These are phyloP conservation scores for Porogramme epimiltina DNA, from an alignment of 1,284 basidiomycete species.

Conservation along the genomic window DNA sequence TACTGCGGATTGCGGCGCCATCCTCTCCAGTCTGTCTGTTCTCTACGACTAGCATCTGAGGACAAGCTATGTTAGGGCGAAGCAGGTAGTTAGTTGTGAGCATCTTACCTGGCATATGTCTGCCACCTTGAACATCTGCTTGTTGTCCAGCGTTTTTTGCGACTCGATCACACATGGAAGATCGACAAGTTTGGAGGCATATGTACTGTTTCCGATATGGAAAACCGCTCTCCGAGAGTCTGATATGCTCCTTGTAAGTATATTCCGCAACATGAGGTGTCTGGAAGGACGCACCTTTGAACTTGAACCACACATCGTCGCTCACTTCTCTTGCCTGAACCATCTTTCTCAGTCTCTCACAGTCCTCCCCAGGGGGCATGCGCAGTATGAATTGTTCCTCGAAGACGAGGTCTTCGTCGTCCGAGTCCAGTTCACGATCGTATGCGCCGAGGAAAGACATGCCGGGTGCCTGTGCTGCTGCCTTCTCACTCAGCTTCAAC, in stretches of 20 bases:
- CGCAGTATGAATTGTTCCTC: conserved; percentile 98
- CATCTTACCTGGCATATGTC: conserved; percentile 91
- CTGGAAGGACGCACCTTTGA: conserved; percentile 70
- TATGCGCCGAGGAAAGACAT: conserved; percentile 86
- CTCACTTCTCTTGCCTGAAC: conserved; percentile 78
- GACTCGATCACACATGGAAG: conserved; percentile 93
- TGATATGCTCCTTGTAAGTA: conserved; percentile 30
- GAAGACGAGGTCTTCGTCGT: conserved; percentile 92
- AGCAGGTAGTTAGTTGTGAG: conserved; percentile 3
- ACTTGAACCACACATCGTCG: conserved; percentile 96
- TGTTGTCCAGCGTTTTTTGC: conserved; percentile 95
- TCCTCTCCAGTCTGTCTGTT: conserved; percentile 77
- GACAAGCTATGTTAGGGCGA: neutral
- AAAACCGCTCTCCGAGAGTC: conserved; percentile 93
- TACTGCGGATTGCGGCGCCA: conserved; percentile 53
- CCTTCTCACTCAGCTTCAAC: conserved; percentile 81
- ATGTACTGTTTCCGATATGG: conserved; percentile 81
- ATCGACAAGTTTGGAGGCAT: conserved; percentile 94
- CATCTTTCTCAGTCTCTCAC: conserved; percentile 79
- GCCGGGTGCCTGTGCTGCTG: conserved; percentile 72
- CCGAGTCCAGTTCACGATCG: conserved; percentile 93
- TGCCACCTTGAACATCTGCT: conserved; percentile 97
- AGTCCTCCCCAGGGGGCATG: conserved; percentile 85
- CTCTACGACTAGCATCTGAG: conserved; percentile 86
- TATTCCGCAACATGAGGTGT: neutral